phyloP scores from a whole-genome alignment of 2,329 filamentous ascomycete species.

The Fusarium ramigenum region DNA sequence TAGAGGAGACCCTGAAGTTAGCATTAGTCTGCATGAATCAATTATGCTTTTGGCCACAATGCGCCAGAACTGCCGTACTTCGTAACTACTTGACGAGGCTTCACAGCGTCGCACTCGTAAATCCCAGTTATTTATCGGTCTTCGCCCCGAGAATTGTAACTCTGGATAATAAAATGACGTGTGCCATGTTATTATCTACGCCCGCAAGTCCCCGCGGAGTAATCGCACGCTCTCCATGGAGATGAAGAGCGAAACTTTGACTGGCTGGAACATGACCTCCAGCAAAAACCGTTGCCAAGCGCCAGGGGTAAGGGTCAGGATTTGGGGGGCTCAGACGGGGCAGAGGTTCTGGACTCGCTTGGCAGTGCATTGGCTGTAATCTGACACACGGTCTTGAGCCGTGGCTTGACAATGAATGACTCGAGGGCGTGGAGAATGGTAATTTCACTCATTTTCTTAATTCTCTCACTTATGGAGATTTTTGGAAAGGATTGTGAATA shows the following conservation, averaged over 20 bases:
- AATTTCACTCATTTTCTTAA: not conserved
- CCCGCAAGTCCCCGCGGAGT: not conserved
- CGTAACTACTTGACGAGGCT: too few relatives aligned
- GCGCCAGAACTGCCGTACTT: not conserved
- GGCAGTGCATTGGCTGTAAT: slow-evolving; percentile 9
- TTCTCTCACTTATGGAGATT: not conserved
- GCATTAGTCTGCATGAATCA: not conserved
- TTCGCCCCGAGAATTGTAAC: not conserved
- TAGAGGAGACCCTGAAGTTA: not conserved
- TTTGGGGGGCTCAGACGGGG: slow-evolving; percentile 5
- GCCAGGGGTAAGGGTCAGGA: not conserved
- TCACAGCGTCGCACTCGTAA: not conserved
- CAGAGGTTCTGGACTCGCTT: slow-evolving; percentile 11
- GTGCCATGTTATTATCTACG: not conserved
- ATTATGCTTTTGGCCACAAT: not conserved
- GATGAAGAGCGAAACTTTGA: not conserved
- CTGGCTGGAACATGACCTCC: not conserved
- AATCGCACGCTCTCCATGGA: not conserved
- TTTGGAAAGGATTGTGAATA: not conserved
- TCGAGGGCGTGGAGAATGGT: not conserved
- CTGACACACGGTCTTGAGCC: not conserved
- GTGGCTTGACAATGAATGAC: not conserved
- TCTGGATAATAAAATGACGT: not conserved
- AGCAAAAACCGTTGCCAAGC: slow-evolving; percentile 16
- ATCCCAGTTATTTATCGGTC: not conserved